Evolutionary conservation across 441 rosid species (phyloP).

Genomic region (Brassica hybrid): DNA sequence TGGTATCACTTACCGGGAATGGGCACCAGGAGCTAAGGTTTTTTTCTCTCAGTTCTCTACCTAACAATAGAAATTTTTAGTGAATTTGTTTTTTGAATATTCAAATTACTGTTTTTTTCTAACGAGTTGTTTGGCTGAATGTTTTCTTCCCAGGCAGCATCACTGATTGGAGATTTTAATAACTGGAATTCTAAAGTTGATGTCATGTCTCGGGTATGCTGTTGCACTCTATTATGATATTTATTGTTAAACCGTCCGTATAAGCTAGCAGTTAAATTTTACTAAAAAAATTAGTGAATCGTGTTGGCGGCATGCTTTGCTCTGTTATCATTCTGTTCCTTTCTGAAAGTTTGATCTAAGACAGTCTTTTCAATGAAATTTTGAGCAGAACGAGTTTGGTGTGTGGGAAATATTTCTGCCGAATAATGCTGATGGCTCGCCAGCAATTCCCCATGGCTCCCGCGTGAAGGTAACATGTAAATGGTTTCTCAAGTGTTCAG

Average conservation of each 20-base stretch:
- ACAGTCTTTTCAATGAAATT: conserved; percentile 15
- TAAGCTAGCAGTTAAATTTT: not conserved
- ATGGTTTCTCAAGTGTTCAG: conserved; percentile 11
- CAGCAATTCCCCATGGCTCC: conserved; percentile 96
- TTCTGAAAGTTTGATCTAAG: conserved; percentile 17
- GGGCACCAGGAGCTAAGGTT: conserved; percentile 99
- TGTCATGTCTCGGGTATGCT: conserved; percentile 79
- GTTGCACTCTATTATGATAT: conserved; percentile 15
- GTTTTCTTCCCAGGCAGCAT: conserved; percentile 71
- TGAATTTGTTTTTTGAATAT: conserved; percentile 25
- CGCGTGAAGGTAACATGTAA: conserved; percentile 75
- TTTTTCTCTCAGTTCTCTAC: conserved; percentile 13
- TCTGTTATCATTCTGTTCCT: conserved; percentile 24
- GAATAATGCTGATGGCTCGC: conserved; percentile 86
- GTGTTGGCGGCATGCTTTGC: conserved; percentile 18
- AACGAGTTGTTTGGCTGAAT: conserved; percentile 26
- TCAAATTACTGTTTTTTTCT: conserved; percentile 19
- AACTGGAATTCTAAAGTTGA: conserved; percentile 92
- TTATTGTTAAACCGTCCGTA: not conserved
- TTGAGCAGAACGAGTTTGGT: conserved; percentile 86
- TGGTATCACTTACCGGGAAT: conserved; percentile 92
- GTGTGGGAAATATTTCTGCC: conserved; percentile 98
- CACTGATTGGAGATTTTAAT: conserved; percentile 96
- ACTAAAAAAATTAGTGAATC: not conserved
- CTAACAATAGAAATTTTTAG: not conserved